phyloP scores from a whole-genome alignment of 2,329 filamentous ascomycete genomes.

The Fonsecaea erecta region DNA sequence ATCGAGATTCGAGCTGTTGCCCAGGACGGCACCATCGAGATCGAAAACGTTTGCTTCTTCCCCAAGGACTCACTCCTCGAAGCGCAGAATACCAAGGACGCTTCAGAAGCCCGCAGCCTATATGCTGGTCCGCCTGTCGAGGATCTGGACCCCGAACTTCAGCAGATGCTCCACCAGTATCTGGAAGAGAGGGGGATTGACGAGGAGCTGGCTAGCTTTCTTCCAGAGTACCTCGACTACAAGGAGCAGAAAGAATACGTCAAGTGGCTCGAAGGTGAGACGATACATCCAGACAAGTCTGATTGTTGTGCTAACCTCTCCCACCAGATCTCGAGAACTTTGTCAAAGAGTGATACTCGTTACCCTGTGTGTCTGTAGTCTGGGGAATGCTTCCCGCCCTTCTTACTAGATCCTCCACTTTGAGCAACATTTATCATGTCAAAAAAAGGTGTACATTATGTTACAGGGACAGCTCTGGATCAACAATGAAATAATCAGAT shows the following conservation, averaged over 20 bases:
- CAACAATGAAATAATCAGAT: conserved; percentile 19
- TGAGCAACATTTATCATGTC: conserved; percentile 16
- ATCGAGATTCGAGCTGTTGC: conserved; percentile 85
- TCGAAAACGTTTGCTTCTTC: conserved; percentile 79
- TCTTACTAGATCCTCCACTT: conserved; percentile 30
- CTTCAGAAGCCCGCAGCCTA: conserved; percentile 53
- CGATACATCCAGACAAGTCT: conserved; percentile 13
- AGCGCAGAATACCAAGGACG: conserved; percentile 72
- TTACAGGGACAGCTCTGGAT: conserved; percentile 11
- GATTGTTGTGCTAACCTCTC: conserved; percentile 21
- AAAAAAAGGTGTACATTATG: conserved; percentile 28
- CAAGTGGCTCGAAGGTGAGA: conserved; percentile 76
- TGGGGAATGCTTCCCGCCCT: not conserved
- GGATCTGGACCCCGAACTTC: conserved; percentile 94
- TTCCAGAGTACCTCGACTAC: conserved; percentile 93
- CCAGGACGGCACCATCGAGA: conserved; percentile 81
- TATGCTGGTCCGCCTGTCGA: conserved; percentile 92
- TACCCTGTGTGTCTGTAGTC: not conserved
- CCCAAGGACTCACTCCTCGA: conserved; percentile 76
- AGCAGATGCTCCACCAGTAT: conserved; percentile 88
- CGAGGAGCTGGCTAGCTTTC: conserved; percentile 81
- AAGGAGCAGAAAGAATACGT: conserved; percentile 99
- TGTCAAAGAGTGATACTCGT: conserved; percentile 65
- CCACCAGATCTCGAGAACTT: conserved; percentile 77
- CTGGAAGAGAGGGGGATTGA: conserved; percentile 94